A percentile compares a stretch with the other conserved stretches of the same genome.
Conservation (phyloP, 306 rosid genomes). For the Prunus davidiana region DNA sequence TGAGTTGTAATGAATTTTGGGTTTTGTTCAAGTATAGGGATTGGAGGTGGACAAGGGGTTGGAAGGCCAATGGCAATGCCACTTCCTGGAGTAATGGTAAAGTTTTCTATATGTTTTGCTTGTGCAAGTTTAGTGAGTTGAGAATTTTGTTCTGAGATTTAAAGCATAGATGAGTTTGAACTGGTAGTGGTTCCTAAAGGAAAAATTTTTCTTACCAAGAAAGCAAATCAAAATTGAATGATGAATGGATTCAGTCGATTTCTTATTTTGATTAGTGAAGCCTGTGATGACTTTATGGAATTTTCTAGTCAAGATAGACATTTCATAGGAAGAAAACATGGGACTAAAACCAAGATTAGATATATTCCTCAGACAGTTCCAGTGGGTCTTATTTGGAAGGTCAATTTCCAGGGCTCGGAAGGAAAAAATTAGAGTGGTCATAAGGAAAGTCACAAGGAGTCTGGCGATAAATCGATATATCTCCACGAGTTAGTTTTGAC, state of each 20-base stretch:
- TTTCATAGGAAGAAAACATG: not conserved
- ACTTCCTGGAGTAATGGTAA: conserved; percentile 6
- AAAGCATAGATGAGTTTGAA: not conserved
- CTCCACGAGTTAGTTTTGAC: not conserved
- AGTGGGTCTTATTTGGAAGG: not conserved
- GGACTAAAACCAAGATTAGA: not conserved
- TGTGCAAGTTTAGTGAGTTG: not conserved
- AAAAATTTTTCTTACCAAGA: not conserved
- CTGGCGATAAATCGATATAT: not conserved
- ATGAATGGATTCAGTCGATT: not conserved
- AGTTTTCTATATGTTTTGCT: not conserved
- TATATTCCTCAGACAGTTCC: not conserved
- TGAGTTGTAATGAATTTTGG: not conserved
- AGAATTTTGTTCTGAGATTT: not conserved
- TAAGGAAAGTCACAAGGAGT: not conserved
- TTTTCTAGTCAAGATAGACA: not conserved
- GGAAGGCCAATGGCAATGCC: conserved; percentile 15
- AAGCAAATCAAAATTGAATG: not conserved
- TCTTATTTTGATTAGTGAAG: not conserved
- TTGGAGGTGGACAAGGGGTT: conserved; percentile 1
- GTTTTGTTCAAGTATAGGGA: conserved; percentile 4
- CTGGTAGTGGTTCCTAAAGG: not conserved
- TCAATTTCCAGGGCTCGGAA: not conserved
- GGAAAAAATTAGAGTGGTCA: not conserved
- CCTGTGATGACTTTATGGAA: not conserved